Conservation (phyloP, 2,329 filamentous ascomycete species). For the Parastagonospora avenae region DNA sequence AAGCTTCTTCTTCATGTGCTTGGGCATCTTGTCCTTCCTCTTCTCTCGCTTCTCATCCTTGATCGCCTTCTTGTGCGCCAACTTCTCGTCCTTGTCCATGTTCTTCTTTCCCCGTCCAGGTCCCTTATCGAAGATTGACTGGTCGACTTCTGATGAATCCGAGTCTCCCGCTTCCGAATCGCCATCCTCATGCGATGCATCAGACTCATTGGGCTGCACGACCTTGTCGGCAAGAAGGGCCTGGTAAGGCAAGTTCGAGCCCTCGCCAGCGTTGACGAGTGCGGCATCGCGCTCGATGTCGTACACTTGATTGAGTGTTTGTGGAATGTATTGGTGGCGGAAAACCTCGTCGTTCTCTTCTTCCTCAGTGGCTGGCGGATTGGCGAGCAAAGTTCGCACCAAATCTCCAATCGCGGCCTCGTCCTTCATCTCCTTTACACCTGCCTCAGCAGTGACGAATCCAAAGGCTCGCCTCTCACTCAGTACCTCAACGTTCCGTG, state of each 20-base stretch:
- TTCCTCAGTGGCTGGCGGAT: slow-evolving; percentile 55
- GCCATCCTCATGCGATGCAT: slow-evolving; percentile 46
- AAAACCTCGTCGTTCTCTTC: slow-evolving; percentile 92
- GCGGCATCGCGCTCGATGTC: slow-evolving; percentile 91
- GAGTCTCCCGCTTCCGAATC: slow-evolving; percentile 20
- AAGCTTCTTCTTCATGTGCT: slow-evolving; percentile 90
- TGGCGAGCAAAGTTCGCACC: slow-evolving; percentile 71
- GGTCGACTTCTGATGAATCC: slow-evolving; percentile 32
- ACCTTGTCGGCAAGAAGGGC: slow-evolving; percentile 78
- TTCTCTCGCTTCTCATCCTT: slow-evolving; percentile 97
- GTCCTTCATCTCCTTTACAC: slow-evolving; percentile 58
- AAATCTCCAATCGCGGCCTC: slow-evolving; percentile 64
- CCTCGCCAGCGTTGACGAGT: slow-evolving; percentile 73
- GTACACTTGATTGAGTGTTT: slow-evolving; percentile 94
- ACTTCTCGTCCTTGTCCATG: slow-evolving; percentile 89
- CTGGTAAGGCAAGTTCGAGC: slow-evolving; percentile 80
- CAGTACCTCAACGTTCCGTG: slow-evolving; percentile 81
- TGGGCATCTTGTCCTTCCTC: slow-evolving; percentile 93
- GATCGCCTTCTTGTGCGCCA: slow-evolving; percentile 83
- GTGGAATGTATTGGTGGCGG: slow-evolving; percentile 93
- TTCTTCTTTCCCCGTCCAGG: slow-evolving; percentile 59
- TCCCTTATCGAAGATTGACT: slow-evolving; percentile 43
- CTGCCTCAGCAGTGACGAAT: slow-evolving; percentile 73
- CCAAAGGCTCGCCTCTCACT: slow-evolving; percentile 80
- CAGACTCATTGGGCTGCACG: slow-evolving; percentile 46